Conservation (phyloP, 148 eudicot genomes). For the Talinum fruticosum region DNA sequence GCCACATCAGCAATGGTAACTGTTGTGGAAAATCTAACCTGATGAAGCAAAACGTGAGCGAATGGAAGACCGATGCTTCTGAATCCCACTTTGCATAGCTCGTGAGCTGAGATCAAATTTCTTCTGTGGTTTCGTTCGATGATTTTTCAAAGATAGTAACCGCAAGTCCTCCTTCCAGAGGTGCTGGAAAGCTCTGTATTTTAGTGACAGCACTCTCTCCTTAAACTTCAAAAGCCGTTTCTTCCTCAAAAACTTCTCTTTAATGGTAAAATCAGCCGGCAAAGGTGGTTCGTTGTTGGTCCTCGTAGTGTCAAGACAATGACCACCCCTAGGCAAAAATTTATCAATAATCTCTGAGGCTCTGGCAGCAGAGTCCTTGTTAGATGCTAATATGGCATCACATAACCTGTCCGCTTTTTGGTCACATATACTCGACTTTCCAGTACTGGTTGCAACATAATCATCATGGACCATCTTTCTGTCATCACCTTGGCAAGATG, state of each 20-base stretch:
- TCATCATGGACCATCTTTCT: slow-evolving; percentile 12
- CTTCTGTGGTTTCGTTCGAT: slow-evolving; percentile 56
- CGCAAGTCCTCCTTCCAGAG: slow-evolving; percentile 77
- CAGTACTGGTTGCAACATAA: background rate
- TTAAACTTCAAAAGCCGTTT: slow-evolving; percentile 48
- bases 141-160: slow-evolving; percentile 49
- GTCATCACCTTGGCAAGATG: slow-evolving; percentile 28
- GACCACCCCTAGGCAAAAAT: slow-evolving; percentile 41
- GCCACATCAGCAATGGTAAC: background rate
- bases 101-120: slow-evolving; percentile 50
- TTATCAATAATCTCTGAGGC: slow-evolving; percentile 52
- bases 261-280: slow-evolving; percentile 33
- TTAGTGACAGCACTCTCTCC: slow-evolving; percentile 66
- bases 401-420: slow-evolving; percentile 24
- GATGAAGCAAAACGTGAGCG: slow-evolving; percentile 50
- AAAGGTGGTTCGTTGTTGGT: slow-evolving; percentile 21
- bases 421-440: slow-evolving; percentile 8
- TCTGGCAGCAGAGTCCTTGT: slow-evolving; percentile 50
- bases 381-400: slow-evolving; percentile 47
- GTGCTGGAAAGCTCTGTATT: slow-evolving; percentile 61
- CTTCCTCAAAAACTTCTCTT: slow-evolving; percentile 47
- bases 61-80: slow-evolving; percentile 55
- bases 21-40: slow-evolving; percentile 35
- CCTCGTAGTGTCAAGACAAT: slow-evolving; percentile 15
- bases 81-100: slow-evolving; percentile 33